phyloP scores from a whole-genome alignment of 352 stramenopile species.

The Phytopythium vexans region DNA sequence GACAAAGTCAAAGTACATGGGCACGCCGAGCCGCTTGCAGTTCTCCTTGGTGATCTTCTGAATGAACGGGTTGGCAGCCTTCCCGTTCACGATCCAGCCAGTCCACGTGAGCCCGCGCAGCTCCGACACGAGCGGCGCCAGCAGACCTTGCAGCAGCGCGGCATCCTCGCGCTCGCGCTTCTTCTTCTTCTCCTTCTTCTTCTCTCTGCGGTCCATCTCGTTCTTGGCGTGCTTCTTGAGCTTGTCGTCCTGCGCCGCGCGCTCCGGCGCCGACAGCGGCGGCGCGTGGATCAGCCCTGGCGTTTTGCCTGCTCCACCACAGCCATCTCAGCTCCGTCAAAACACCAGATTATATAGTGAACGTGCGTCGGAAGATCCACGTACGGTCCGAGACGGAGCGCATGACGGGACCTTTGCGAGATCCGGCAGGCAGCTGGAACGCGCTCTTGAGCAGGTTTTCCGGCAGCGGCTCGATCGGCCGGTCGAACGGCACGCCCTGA shows the following conservation, averaged over 20 bases:
- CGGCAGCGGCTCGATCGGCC: conserved; percentile 69
- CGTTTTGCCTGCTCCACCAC: conserved; percentile 20
- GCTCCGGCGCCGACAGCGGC: conserved; percentile 36
- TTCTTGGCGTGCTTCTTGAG: conserved; percentile 52
- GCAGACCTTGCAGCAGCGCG: conserved; percentile 62
- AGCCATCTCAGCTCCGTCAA: neutral
- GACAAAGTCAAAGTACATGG: conserved; percentile 87
- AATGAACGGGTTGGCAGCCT: conserved; percentile 75
- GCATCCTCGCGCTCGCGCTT: conserved; percentile 79
- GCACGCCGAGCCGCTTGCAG: conserved; percentile 76
- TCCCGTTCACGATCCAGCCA: conserved; percentile 70
- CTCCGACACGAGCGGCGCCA: conserved; percentile 63
- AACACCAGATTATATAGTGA: neutral
- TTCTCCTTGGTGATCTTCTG: conserved; percentile 86
- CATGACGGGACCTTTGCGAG: conserved; percentile 51
- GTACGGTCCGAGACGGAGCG: conserved; percentile 39
- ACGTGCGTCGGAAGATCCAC: neutral
- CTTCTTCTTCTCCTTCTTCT: conserved; percentile 84
- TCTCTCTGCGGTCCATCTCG: conserved; percentile 75
- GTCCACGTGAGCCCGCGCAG: conserved; percentile 67
- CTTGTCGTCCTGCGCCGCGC: conserved; percentile 36
- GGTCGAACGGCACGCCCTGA: conserved; percentile 73
- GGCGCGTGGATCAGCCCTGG: conserved; percentile 66
- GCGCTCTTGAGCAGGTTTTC: conserved; percentile 71
- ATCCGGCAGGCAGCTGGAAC: conserved; percentile 58